phyloP scores from a whole-genome alignment of 805 yeast genomes.

The Monosporozyma servazzii region DNA sequence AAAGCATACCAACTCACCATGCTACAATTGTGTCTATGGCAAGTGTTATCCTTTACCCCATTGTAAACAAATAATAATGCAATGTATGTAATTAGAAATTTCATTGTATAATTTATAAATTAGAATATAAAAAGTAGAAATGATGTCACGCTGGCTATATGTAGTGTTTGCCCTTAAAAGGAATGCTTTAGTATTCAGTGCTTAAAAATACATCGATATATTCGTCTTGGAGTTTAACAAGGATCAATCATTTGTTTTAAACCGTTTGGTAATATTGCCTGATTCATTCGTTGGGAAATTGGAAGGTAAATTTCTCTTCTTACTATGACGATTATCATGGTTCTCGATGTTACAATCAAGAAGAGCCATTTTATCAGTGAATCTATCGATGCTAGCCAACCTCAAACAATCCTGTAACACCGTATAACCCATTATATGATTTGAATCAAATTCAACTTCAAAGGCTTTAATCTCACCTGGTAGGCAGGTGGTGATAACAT shows the following conservation, averaged over 20 bases:
- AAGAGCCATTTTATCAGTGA: constrained; percentile 17
- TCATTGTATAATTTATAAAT: neutral
- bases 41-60: too few relatives aligned
- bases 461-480: constrained; percentile 18
- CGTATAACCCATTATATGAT: constrained; percentile 15
- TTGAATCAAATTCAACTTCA: constrained; percentile 12
- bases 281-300: neutral
- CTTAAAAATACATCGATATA: too few relatives aligned
- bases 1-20: too few relatives aligned
- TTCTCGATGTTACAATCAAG: constrained; percentile 5
- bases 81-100: neutral
- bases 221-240: too few relatives aligned
- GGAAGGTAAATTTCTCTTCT: neutral
- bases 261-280: neutral
- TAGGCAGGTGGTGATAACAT: constrained; percentile 13
- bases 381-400: constrained; percentile 9
- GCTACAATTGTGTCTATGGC: too few relatives aligned
- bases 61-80: too few relatives aligned
- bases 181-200: too few relatives aligned
- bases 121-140: neutral
- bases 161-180: neutral
- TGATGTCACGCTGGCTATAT: neutral
- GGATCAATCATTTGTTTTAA: neutral
- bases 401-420: constrained; percentile 14
- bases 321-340: neutral